Base-by-base conservation (phyloP, 169 alveolate genomes). In the Cryptosporidium muris region DNA sequence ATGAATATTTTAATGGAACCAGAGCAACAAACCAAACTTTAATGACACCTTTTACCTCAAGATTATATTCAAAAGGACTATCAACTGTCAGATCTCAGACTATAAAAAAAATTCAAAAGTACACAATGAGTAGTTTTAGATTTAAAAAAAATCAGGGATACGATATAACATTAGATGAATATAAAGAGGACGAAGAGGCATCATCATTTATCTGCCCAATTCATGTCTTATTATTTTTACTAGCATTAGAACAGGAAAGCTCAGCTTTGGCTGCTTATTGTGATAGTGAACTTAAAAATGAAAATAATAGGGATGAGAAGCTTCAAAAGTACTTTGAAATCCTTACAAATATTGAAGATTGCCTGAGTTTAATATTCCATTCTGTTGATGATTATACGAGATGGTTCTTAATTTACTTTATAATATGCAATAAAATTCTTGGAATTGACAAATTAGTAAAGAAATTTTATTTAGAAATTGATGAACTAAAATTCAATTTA, bases 21-120 rank as follows among this genome's bases (percentile, higher is more conserved):
- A 25, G n/a, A 5, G 37, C 53, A 7, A 45, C 7, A 25, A 38
- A 51, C 45, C 14, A 3, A 3, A 58, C 54, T 11, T 56, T 58
- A 9, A 9, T 14, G 63, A 74, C 85, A 45, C 85, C 85, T 16
- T 74, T 74, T 43, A 60, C 68, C 3, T 16, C 14, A n/a, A 74
- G 58, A 43, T 43, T 74, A 60, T 58, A 42, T 34, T 58, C 43
- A 14, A 43, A 58, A 45, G 62, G 68, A 16, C 25, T 74, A 42
- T 74, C 68, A 11, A 66, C 54, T 36, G 3, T 74, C 11, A 9
- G 48, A 48, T 74, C 85, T 54, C 85, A 74, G 43, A 74, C 85
- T 25, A 74, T 74, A 14, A 74, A 74, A 58, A 74, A 63, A 60
- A 74, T 74, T 8, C 85, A 74, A 58, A 60, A 48, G 3, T 74